Base-by-base conservation (phyloP, 2,329 filamentous ascomycete species). In the Huntiella bhutanensis region DNA sequence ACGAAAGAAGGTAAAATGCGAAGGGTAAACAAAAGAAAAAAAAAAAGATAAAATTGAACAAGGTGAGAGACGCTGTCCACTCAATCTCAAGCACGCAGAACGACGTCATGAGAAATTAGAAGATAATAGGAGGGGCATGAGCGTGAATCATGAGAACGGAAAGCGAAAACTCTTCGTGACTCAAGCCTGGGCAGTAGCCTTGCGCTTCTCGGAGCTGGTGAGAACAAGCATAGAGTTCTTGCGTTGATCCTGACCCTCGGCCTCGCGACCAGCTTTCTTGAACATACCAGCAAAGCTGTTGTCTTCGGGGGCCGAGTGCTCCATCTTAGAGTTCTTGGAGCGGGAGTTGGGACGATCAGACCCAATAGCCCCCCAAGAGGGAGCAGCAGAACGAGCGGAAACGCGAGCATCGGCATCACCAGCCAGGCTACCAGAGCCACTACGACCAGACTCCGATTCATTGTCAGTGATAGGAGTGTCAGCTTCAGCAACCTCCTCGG, bases 181-280 rank as follows among this genome's bases (percentile, higher is more conserved):
- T 33, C 16, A 37, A 36, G 42, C 41, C 17, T 41, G 46, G 8
- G 55, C 53, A 32, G 55, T 52, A 10, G 57, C 52, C 71, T 85
- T 92, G 62, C 86, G 82, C 75, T 93, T 94, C 68, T 93, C 86
- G 52, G 78, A 81, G 60, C 79, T 87, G 54, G 82, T 87, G 54
- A 95, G 72, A 54, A 95, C 81, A 58, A 94, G 75, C 70, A 86
- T 80, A 46, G 85, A 81, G 54, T 81, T 82, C 68, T 80, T 87
- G 63, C 85, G 83, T 63, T 84, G 77, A 49, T 71, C 69, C 52
- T 73, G 70, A 44, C 63, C 62, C 37, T 65, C 65, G 55, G 76
- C 69, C 41, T 64, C 61, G 58, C 67, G 60, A 59, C 68, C 61
- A 50, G 66, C 68, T 47, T 75, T 71, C 67, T 78, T 79, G 58